A percentile compares a stretch with the other conserved stretches of the same genome.
phyloP scores from a whole-genome alignment of 2,329 filamentous ascomycete genomes.

The Fusarium succisae region DNA sequence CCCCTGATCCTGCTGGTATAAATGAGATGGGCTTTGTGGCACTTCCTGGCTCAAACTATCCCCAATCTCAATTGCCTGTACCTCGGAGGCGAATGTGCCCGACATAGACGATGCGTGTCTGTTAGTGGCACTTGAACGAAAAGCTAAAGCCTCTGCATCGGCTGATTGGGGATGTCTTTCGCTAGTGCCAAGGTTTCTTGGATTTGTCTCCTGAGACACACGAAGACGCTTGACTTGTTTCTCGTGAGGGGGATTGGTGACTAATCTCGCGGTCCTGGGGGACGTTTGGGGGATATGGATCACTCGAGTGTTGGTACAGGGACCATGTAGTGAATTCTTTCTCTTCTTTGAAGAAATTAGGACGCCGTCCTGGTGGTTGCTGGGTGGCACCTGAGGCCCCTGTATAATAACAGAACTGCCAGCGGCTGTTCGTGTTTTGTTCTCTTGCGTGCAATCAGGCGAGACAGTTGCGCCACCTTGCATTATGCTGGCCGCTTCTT shows the following conservation, averaged over 20 bases:
- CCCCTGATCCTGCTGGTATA: conserved; percentile 16
- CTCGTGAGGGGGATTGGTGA: conserved; percentile 3
- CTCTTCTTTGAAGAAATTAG: conserved; percentile 15
- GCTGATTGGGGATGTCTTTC: conserved; percentile 15
- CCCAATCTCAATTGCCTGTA: conserved; percentile 1
- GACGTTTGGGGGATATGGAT: not conserved
- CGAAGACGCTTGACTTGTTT: conserved; percentile 43
- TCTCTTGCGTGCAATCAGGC: not conserved
- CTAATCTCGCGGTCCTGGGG: not conserved
- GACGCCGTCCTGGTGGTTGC: not conserved
- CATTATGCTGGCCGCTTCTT: not conserved
- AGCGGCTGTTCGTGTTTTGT: not conserved
- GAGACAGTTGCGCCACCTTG: not conserved
- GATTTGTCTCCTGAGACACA: conserved; percentile 35
- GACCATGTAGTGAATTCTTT: conserved; percentile 8
- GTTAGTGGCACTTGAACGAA: conserved; percentile 15
- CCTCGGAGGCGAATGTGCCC: conserved; percentile 29
- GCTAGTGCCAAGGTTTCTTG: conserved; percentile 5
- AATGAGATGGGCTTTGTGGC: conserved; percentile 12
- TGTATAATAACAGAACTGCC: not conserved
- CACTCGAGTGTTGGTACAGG: not conserved
- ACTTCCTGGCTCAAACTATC: conserved; percentile 6
- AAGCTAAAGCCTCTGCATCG: conserved; percentile 10
- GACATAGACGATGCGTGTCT: conserved; percentile 15
- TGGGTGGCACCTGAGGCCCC: not conserved